phyloP scores from a whole-genome alignment of 805 yeast species.

The fission yeast (Schizosaccharomyces pombe) region DNA sequence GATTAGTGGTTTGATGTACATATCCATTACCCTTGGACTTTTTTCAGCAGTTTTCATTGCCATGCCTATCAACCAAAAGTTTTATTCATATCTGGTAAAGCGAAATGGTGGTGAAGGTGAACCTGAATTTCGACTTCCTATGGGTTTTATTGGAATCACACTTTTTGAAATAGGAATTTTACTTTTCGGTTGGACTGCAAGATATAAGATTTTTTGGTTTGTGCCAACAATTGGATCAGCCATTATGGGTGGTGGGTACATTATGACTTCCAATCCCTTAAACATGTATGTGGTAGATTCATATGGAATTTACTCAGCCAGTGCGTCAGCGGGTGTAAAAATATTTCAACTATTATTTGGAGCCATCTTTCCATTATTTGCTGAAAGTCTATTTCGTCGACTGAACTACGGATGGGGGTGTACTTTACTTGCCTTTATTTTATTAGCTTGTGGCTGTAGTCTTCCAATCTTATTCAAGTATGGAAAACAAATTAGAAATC shows the following conservation, averaged over 20 bases:
- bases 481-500: background rate
- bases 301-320: constrained; percentile 44
- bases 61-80: background rate
- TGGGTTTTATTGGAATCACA: constrained; percentile 30
- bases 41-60: constrained; percentile 20
- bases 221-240: constrained; percentile 39
- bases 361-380: constrained; percentile 43
- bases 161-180: constrained; percentile 39
- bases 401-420: constrained; percentile 10
- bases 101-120: constrained; percentile 25
- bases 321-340: constrained; percentile 44
- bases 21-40: constrained; percentile 34
- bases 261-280: constrained; percentile 38
- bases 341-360: constrained; percentile 45
- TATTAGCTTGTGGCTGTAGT: background rate
- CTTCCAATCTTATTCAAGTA: background rate
- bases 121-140: constrained; percentile 40
- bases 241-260: constrained; percentile 34
- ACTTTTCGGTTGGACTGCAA: constrained; percentile 51
- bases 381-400: constrained; percentile 20
- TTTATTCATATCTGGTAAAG: constrained; percentile 9
- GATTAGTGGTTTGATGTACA: constrained; percentile 33
- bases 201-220: constrained; percentile 31
- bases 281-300: constrained; percentile 49
- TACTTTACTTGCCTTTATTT: constrained; percentile 26